Conservation (phyloP, 805 yeast genomes). For the Ogataea neopini region DNA sequence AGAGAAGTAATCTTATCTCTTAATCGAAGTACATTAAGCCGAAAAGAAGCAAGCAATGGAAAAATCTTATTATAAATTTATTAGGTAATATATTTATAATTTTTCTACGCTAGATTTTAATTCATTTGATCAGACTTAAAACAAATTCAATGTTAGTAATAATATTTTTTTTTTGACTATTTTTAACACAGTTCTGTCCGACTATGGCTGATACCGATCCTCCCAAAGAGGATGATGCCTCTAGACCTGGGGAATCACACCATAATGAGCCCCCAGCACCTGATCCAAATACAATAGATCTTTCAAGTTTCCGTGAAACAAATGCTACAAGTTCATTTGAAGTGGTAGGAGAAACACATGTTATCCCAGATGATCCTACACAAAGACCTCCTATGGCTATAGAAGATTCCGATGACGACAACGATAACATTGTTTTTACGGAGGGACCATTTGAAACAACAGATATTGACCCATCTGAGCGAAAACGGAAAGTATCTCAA, state of each 20-base stretch:
- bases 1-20: slow-evolving; percentile 1
- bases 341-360: background rate
- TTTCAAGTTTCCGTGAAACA: background rate
- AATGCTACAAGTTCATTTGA: slow-evolving; percentile 1
- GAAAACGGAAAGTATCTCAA: slow-evolving; percentile 2
- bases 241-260: background rate
- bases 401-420: background rate
- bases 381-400: background rate
- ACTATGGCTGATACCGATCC: too few relatives aligned
- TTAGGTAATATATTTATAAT: too few relatives aligned
- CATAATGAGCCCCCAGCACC: background rate
- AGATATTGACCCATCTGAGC: background rate
- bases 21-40: too few relatives aligned
- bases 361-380: slow-evolving; percentile 5
- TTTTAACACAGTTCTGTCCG: too few relatives aligned
- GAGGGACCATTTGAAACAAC: background rate
- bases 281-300: background rate
- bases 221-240: background rate
- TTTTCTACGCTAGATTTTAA: too few relatives aligned
- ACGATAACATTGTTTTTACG: background rate
- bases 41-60: background rate
- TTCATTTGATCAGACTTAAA: too few relatives aligned
- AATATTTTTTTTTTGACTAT: too few relatives aligned
- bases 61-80: background rate
- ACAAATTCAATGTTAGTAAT: too few relatives aligned